Evolutionary conservation across 306 rosid genomes (phyloP).

Genomic region (Prunus padus): DNA sequence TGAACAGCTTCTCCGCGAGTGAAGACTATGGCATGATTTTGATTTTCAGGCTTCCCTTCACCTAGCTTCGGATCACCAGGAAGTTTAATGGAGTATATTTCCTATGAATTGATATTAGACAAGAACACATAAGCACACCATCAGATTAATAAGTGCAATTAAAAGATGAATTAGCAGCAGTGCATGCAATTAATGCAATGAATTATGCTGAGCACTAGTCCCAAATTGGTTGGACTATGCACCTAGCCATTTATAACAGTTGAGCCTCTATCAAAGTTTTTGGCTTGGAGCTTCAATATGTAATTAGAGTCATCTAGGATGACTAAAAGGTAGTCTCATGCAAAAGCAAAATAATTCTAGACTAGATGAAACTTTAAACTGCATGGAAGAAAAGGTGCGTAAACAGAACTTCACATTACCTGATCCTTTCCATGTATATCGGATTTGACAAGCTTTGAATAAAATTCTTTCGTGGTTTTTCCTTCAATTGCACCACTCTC

Average conservation of each 20-base stretch:
- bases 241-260: not conserved
- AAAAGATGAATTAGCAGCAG: not conserved
- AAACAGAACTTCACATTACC: slow-evolving; percentile 41
- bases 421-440: slow-evolving; percentile 94
- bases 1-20: slow-evolving; percentile 98
- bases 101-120: slow-evolving; percentile 43
- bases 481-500: slow-evolving; percentile 58
- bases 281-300: not conserved
- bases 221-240: not conserved
- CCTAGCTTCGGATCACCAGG: slow-evolving; percentile 99
- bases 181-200: not conserved
- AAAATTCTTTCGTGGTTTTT: slow-evolving; percentile 46
- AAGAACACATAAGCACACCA: slow-evolving; percentile 8
- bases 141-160: not conserved
- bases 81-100: slow-evolving; percentile 85
- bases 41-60: slow-evolving; percentile 99
- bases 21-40: slow-evolving; percentile 93
- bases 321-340: not conserved
- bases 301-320: not conserved
- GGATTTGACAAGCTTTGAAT: slow-evolving; percentile 96
- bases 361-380: not conserved
- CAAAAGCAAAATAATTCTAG: not conserved
- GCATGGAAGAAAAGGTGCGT: not conserved
- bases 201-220: not conserved
- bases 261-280: not conserved